Percentiles rank a stretch among this genome's conserved stretches.
phyloP scores from a whole-genome alignment of 208 protist species.

The Leishmania braziliensis region DNA sequence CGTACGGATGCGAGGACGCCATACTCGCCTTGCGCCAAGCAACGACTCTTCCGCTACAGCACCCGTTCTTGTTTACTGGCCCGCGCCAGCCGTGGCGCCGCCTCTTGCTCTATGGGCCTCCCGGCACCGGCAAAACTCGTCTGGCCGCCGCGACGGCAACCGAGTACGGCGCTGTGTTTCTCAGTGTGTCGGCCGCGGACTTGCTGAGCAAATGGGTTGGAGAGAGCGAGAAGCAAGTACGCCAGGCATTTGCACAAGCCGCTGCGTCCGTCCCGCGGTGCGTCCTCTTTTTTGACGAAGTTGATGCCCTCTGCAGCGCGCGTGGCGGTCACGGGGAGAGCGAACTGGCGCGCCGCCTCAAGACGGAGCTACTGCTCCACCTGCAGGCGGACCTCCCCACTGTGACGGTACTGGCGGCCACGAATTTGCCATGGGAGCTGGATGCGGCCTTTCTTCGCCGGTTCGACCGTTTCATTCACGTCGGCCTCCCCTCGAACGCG shows the following conservation, averaged over 20 bases:
- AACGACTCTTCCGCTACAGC: constrained; percentile 95
- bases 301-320: constrained; percentile 90
- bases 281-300: constrained; percentile 95
- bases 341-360: constrained; percentile 95
- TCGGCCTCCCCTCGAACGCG: constrained; percentile 60
- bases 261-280: constrained; percentile 43
- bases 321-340: constrained; percentile 78
- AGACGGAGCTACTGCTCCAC: constrained; percentile 99
- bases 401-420: constrained; percentile 88
- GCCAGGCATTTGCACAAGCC: constrained; percentile 90
- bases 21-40: constrained; percentile 97
- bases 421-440: constrained; percentile 93
- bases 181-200: constrained; percentile 94
- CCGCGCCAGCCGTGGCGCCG: constrained; percentile 94
- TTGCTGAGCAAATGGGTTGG: constrained; percentile 98
- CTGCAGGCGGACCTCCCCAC: constrained; percentile 55
- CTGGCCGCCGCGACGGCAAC: constrained; percentile 97
- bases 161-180: constrained; percentile 94
- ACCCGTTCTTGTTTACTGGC: constrained; percentile 97
- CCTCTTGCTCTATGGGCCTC: constrained; percentile 98
- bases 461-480: constrained; percentile 90
- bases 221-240: constrained; percentile 96
- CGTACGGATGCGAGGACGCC: constrained; percentile 96
- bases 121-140: constrained; percentile 98
- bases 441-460: constrained; percentile 87